Evolutionary conservation across 371 early-diverging fungal species (phyloP).

Genomic region (Mucor mucedo): DNA sequence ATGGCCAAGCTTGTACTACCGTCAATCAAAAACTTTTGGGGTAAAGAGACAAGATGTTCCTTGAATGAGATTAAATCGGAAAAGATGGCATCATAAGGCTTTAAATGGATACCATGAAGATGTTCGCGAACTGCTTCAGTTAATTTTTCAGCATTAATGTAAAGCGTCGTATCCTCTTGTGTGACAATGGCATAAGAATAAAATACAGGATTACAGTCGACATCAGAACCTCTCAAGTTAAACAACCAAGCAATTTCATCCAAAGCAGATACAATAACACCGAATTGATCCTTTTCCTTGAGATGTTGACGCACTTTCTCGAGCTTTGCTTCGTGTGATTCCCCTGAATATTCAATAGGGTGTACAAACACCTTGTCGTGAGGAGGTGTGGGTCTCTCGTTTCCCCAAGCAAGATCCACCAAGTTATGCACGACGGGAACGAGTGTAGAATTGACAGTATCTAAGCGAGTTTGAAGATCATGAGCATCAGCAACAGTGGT

Average conservation of each 20-base stretch:
- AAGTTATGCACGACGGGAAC: conserved; percentile 70
- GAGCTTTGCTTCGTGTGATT: conserved; percentile 64
- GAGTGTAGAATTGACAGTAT: conserved; percentile 54
- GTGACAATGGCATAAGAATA: conserved; percentile 91
- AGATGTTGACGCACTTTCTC: conserved; percentile 60
- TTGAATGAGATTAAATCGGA: conserved; percentile 58
- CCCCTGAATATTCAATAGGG: conserved; percentile 66
- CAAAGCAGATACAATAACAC: conserved; percentile 82
- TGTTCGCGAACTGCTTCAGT: conserved; percentile 66
- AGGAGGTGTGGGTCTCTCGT: conserved; percentile 70
- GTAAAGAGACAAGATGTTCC: conserved; percentile 20
- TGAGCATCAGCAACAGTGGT: conserved; percentile 72
- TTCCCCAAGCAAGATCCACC: conserved; percentile 85
- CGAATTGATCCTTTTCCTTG: conserved; percentile 64
- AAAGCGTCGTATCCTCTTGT: conserved; percentile 70
- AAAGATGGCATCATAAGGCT: conserved; percentile 83
- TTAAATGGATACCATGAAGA: conserved; percentile 66
- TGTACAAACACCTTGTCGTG: conserved; percentile 68
- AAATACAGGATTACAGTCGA: conserved; percentile 97
- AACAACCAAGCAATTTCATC: conserved; percentile 98
- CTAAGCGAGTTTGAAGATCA: conserved; percentile 60
- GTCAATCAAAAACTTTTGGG: conserved; percentile 59
- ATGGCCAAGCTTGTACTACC: conserved; percentile 74
- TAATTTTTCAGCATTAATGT: conserved; percentile 79
- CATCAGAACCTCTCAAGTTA: conserved; percentile 98